Evolutionary conservation across 2,329 filamentous ascomycete species (phyloP).

Genomic region (Fragosphaeria purpurea): DNA sequence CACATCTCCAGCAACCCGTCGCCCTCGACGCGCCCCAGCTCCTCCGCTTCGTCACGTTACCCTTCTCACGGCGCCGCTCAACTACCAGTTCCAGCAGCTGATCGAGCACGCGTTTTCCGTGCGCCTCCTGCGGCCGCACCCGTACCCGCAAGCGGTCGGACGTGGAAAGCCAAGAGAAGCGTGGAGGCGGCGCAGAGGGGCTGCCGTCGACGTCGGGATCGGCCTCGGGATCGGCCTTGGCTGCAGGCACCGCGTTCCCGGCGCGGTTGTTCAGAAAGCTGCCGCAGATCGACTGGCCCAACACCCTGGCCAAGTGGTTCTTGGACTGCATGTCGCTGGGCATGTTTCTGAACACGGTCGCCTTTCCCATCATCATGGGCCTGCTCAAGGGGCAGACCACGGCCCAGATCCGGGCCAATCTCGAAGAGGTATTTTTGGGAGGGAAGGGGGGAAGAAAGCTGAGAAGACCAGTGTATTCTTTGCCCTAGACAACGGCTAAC

Average conservation of each 20-base stretch:
- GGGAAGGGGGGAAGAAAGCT: background rate
- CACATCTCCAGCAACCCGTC: constrained; percentile 11
- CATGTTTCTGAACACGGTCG: constrained; percentile 35
- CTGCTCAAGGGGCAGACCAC: constrained; percentile 30
- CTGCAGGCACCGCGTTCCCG: background rate
- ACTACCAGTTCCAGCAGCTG: constrained; percentile 48
- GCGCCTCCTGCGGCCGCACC: constrained; percentile 16
- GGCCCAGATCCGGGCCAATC: constrained; percentile 27
- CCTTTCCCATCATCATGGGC: constrained; percentile 38
- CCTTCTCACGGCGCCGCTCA: constrained; percentile 44
- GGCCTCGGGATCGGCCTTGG: background rate
- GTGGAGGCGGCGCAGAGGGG: no score
- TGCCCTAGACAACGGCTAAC: no score
- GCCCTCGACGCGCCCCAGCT: constrained; percentile 38
- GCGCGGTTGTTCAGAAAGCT: constrained; percentile 13
- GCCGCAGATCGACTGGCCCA: constrained; percentile 28
- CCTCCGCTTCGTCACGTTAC: constrained; percentile 42
- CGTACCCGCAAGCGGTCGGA: constrained; percentile 12
- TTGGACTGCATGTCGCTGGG: constrained; percentile 39
- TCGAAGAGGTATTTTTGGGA: constrained; percentile 22
- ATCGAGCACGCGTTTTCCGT: constrained; percentile 45
- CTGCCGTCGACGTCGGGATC: no score
- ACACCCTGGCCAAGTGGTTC: constrained; percentile 39
- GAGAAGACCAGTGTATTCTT: background rate
- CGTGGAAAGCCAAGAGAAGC: constrained; percentile 15